These are phyloP conservation scores for Plicaturopsis crispa DNA, from an alignment of 768 basidiomycete species.

Conservation along the genomic window DNA sequence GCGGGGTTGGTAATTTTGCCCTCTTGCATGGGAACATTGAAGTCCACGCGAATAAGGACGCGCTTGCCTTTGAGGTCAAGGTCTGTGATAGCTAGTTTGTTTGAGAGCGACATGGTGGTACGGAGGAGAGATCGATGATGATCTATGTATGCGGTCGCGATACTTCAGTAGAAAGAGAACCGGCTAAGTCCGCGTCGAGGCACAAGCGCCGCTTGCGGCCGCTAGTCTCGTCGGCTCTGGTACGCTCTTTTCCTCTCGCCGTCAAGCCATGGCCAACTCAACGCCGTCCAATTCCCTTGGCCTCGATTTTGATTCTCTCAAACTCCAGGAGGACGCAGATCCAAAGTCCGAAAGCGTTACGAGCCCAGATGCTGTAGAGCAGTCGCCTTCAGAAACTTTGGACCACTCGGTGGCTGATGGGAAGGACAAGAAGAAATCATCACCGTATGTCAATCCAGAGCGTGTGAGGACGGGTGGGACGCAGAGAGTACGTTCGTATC, in stretches of 20 bases:
- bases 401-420: too few species aligned
- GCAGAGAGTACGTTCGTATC: slow-evolving; percentile 46
- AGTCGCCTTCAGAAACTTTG: too few species aligned
- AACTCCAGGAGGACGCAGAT: slow-evolving; percentile 24
- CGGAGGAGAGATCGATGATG: slow-evolving; percentile 9
- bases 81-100: slow-evolving; percentile 91
- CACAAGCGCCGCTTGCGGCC: too few species aligned
- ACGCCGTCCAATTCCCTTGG: slow-evolving; percentile 57
- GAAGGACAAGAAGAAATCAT: slow-evolving; percentile 45
- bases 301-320: slow-evolving; percentile 54
- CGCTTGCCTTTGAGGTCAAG: slow-evolving; percentile 81
- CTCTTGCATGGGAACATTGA: slow-evolving; percentile 90
- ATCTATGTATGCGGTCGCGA: too few species aligned
- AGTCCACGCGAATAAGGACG: slow-evolving; percentile 92
- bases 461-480: slow-evolving; percentile 78
- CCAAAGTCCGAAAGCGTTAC: too few species aligned
- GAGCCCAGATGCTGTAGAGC: too few species aligned
- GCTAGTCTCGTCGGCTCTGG: slow-evolving; percentile 12
- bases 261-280: slow-evolving; percentile 35
- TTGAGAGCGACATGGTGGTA: slow-evolving; percentile 81
- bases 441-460: slow-evolving; percentile 72
- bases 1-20: slow-evolving; percentile 95
- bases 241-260: too few species aligned
- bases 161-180: too few species aligned
- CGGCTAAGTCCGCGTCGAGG: too few species aligned